Evolutionary conservation across 441 rosid genomes (phyloP).

Genomic region (Melastoma candidum): DNA sequence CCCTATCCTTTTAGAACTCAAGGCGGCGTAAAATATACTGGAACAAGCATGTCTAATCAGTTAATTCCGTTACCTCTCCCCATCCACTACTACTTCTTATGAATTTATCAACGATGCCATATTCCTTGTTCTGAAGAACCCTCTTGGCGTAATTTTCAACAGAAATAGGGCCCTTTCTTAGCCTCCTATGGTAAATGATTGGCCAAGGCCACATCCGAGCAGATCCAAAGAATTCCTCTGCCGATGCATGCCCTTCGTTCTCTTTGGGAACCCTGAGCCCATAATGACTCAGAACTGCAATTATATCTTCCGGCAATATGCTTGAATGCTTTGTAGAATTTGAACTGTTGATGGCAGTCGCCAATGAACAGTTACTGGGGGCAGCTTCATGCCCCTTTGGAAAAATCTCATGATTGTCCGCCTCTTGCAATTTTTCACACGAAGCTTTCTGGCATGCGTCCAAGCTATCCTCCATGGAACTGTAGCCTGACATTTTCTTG

Average conservation of each 20-base stretch:
- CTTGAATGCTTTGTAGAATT: constrained; percentile 1
- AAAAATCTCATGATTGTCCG: too few relatives aligned
- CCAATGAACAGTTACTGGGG: too few relatives aligned
- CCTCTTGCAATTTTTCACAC: too few relatives aligned
- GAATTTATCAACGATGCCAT: constrained; percentile 34
- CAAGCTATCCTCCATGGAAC: too few relatives aligned
- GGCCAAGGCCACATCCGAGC: constrained; percentile 53
- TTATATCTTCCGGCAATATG: constrained; percentile 31
- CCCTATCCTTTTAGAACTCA: too few relatives aligned
- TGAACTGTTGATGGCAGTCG: too few relatives aligned
- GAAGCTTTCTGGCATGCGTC: too few relatives aligned
- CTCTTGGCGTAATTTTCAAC: constrained; percentile 34
- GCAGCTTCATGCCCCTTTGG: too few relatives aligned
- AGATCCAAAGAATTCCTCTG: constrained; percentile 37
- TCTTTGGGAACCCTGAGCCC: constrained; percentile 26
- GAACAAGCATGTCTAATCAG: too few relatives aligned
- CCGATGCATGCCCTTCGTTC: constrained; percentile 20
- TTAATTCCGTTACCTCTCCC: constrained; percentile 20
- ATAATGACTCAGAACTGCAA: constrained; percentile 36
- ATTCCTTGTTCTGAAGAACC: constrained; percentile 35
- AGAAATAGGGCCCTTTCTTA: constrained; percentile 40
- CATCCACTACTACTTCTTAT: constrained; percentile 44
- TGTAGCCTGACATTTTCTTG: too few relatives aligned
- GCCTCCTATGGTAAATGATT: constrained; percentile 33
- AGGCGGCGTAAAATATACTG: too few relatives aligned